Base-by-base conservation (phyloP, 768 basidiomycete genomes). In the Lentinus brumalis region DNA sequence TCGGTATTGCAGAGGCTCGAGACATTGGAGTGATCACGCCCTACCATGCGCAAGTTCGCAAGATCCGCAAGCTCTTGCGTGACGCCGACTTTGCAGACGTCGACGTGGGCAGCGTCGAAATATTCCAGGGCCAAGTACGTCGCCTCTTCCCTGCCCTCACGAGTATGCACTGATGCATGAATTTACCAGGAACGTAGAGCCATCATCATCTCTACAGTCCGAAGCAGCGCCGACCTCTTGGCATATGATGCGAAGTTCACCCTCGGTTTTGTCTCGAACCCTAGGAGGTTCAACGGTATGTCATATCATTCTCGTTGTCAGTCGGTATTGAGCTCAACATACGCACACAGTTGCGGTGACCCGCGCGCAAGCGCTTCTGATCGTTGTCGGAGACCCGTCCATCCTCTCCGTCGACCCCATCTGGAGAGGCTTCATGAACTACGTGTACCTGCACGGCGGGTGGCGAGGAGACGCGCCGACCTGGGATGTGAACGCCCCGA, bases 381-480 rank as follows among this genome's bases (percentile, higher is more conserved):
- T 88, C 60, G 74, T 88, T 50, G 71, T 89, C 47, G 87, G 87
- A 3, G 82, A 89, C 66, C 84, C 86, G 0, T 70, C 72, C 4
- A 79, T 86, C 3, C 78, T 88, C 6, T 80, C 79, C 3, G 76
- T 86, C 32, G 86, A 87, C 66, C 81, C 80, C 0, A 71, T 86
- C 1, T 88, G 87, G 87, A 74, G 83, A 9, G 67, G 69, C 0
- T 87, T 89, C 77, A 67, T 89, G 58, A 86, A 85, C 68, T 85
- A 81, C 63, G 75, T 87, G 30, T 70, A 83, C 61, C 38, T 56
- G 15, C 71, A 75, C 53, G 77, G 81, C 1, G 87, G 87, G 0
- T 86, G 84, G 83, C 79, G 60, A 21, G 87, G 86, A 11, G 70
- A 70, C 35, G 56, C 56, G 44, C 68, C 69, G 0, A 53, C 51